Evolutionary conservation across 2,329 filamentous ascomycete species (phyloP), one percentile per base, ranked within the genome.

Genomic region (Clarireedia hainanense): DNA sequence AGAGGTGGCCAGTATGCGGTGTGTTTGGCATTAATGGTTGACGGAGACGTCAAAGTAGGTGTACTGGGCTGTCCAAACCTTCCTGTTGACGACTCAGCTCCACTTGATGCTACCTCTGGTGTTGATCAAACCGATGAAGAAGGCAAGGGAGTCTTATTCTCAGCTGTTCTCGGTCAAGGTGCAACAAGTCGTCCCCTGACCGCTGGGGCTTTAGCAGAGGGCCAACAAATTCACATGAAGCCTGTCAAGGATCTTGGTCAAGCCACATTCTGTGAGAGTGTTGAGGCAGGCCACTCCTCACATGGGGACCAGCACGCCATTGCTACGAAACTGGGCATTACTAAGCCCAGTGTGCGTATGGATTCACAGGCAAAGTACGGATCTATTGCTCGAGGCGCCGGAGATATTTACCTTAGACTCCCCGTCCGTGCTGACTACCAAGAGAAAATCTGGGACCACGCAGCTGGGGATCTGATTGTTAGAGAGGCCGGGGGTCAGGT

Each of bases 361-460:
- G 94, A 99, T 75, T 95, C 89, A 52, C 94, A 99, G 74, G 92
- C 94, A 65, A 99, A 99, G 74, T 99, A 99, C 74, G 92, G 86
- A 60, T 94, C 89, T 37, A 95, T 99, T 69, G 94, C 94, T 37
- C 81, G 94, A 60, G 94, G 94, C 47, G 91, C 91, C 5, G 94
- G 91, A 50, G 94, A 99, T 69, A 85, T 99, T 62, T 99, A 99
- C 74, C 80, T 99, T 57, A 83, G 95, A 53, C 75, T 99, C 57
- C 94, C 94, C 3, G 86, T 89, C 5, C 88, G 83, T 70, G 87
- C 86, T 64, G 85, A 86, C 53, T 99, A 99, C 75, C 84, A 95
- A 71, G 94, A 99, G 79, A 99, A 99, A 82, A 99, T 99, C 64
- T 99, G 94, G 94, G 94, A 99, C 70, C 94, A 99, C 71, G 94